Conservation (phyloP, 1,284 basidiomycete genomes). For the Moesziomyces sp. region DNA sequence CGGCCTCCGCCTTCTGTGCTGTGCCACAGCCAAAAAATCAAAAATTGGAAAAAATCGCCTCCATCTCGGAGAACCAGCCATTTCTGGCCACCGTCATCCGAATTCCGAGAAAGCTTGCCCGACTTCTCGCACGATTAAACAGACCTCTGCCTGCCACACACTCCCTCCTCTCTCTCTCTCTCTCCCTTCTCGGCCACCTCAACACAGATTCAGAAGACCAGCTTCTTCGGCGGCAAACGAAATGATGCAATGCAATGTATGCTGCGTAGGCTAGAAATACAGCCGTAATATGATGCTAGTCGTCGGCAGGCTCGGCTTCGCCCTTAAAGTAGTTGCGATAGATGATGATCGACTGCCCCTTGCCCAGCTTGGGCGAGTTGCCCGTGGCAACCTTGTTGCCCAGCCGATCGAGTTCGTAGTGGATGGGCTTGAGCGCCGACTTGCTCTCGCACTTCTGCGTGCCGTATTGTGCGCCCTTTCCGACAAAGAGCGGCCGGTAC, state of each 20-base stretch:
- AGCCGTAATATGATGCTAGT: slow-evolving; percentile 7
- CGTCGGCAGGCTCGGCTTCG: slow-evolving; percentile 39
- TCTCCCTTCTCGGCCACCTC: too few species aligned
- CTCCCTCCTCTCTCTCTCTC: not conserved
- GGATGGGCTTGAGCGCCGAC: slow-evolving; percentile 41
- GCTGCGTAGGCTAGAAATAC: not conserved
- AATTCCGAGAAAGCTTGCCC: not conserved
- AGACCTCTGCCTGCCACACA: not conserved
- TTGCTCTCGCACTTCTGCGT: slow-evolving; percentile 10
- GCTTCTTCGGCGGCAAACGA: not conserved
- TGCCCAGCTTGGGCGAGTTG: slow-evolving; percentile 37
- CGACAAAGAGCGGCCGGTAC: slow-evolving; percentile 47
- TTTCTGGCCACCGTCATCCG: not conserved
- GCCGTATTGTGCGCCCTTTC: slow-evolving; percentile 36
- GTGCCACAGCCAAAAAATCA: not conserved
- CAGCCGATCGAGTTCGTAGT: slow-evolving; percentile 32
- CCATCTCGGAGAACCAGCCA: not conserved
- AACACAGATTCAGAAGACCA: too few species aligned
- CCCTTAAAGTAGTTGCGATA: slow-evolving; percentile 50
- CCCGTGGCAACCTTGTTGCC: slow-evolving; percentile 42
- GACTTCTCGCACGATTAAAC: slow-evolving; percentile 8
- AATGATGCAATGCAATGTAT: not conserved
- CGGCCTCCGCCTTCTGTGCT: not conserved
- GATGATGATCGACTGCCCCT: slow-evolving; percentile 39
- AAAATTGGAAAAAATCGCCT: slow-evolving; percentile 4